Base-by-base conservation (phyloP, 805 yeast species). In the Candida corydali region DNA sequence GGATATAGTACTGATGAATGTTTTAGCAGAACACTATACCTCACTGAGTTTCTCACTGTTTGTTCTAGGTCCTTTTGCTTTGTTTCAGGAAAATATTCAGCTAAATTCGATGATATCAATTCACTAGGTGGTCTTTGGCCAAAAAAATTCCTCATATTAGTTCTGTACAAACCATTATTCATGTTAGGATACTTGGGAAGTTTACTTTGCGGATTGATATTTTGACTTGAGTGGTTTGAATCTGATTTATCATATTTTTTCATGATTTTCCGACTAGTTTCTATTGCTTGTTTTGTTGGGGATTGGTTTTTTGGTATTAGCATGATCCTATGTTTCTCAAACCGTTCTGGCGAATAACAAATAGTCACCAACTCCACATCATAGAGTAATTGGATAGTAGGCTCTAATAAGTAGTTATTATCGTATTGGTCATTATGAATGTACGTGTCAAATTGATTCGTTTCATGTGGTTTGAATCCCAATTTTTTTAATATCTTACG, bases 71-170 rank as follows among this genome's bases (percentile, higher is more conserved):
- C 82, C 30, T 73, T 69, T 35, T 78, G 75, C 17, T 77, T 80
- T 0, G 95, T 80, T 26, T 80, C 82, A 0, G 98, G 98, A 69
- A 93, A 93, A 57, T 86, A 91, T 44, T 89, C 95, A 2, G 88
- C 82, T 45, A 91, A 65, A 52, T 91, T 87, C 2, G 89, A 80
- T 1, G 97, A 86, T 42, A 91, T 93, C 48, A 89, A 73, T 53
- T 87, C 95, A 41, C 93, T 81, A 1, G 98, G 89, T 5, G 98
- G 98, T 51, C 98, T 71, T 57, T 86, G 96, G 17, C 94, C 94
- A 57, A 82, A 81, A 41, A 85, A 73, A 38, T 65, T 69, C 39
- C 76, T 66, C 48, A 73, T 42, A 2, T 56, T 50, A 28, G 47
- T 28, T 34, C 38, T 24, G 12, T 23, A 7, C 5, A 9, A 6